Evolutionary conservation across 768 basidiomycete species (phyloP), one percentile per base, ranked within the genome.

Genomic region (Leccinum broughii): DNA sequence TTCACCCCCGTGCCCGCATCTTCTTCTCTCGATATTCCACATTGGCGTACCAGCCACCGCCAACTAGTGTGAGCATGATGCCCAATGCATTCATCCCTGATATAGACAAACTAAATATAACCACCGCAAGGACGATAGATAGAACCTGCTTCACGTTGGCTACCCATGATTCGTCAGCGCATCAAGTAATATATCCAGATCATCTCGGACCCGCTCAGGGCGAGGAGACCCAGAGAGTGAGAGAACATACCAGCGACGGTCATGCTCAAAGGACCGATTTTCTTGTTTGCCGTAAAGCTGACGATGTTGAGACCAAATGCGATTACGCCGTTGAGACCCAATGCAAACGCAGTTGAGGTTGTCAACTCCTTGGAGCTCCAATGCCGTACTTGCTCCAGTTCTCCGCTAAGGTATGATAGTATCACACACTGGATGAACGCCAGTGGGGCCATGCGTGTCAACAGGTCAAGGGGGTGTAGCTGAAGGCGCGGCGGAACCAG

Each of bases 251-350:
- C 89, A 61, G 93, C 92, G 51, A 96, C 93, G 10, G 90, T 92
- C 90, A 95, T 96, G 51, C 88, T 90, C 63, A 96, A 71, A 13
- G 94, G 88, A 2, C 95, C 94, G 0, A 93, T 88, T 70, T 90
- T 87, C 74, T 89, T 88, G 77, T 98, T 99, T n/a, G 97, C 92
- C 44, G 91, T 92, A 70, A 99, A 97, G 71, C 90, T 92, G 58
- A 97, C 92, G 3, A 98, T 86, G 67, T 98, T 99, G 55, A 99
- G 78, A 14, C 86, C 89, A 69, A 97, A 98, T 4, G 97, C 97
- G 68, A 98, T 86, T 14, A 80, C 70, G 0, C 95, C 96, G 66
- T 98, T 99, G 37, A 89, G 67, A 5, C 85, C 63, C 50, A 98
- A 74, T 6, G 87, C 84, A 2, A 81, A 60, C 2, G 82, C 76